Conservation (phyloP, 164 flowering plant genomes). For the Houttuynia cordata region DNA sequence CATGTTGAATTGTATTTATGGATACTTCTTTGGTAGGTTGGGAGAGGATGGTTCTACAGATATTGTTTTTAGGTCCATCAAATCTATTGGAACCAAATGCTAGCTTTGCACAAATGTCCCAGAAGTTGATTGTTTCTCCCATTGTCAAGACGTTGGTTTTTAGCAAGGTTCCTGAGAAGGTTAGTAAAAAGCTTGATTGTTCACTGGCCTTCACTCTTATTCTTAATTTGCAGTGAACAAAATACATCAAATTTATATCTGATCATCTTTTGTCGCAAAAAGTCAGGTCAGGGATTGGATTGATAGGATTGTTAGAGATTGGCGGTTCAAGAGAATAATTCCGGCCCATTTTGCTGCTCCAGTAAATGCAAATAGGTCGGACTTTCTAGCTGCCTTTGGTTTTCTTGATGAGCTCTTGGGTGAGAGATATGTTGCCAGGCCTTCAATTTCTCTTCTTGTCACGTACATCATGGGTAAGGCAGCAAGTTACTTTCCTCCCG, state of each 20-base stretch:
- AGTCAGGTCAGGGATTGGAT: conserved; percentile 82
- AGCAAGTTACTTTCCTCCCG: conserved; percentile 92
- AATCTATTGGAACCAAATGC: conserved; percentile 86
- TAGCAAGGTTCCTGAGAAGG: conserved; percentile 99
- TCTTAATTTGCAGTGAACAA: background rate
- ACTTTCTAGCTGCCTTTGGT: conserved; percentile 78
- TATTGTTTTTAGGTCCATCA: conserved; percentile 90
- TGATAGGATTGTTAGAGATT: conserved; percentile 57
- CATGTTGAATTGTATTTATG: background rate
- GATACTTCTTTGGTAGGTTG: conserved; percentile 53
- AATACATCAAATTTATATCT: background rate
- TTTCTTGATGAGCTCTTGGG: conserved; percentile 87
- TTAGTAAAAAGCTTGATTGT: conserved; percentile 8
- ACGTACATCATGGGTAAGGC: conserved; percentile 80
- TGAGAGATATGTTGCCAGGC: conserved; percentile 53
- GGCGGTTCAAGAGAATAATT: conserved; percentile 86
- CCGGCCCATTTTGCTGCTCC: conserved; percentile 96
- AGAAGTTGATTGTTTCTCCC: conserved; percentile 94
- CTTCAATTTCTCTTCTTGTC: conserved; percentile 65
- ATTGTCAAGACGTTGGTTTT: conserved; percentile 92
- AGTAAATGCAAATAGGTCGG: conserved; percentile 67
- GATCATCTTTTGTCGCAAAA: background rate
- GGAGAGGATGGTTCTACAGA: conserved; percentile 99
- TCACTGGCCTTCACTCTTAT: background rate
- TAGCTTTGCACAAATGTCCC: conserved; percentile 92